These are phyloP conservation scores for Boletus pseudopeckii DNA, from an alignment of 768 basidiomycete species.

Conservation along the genomic window DNA sequence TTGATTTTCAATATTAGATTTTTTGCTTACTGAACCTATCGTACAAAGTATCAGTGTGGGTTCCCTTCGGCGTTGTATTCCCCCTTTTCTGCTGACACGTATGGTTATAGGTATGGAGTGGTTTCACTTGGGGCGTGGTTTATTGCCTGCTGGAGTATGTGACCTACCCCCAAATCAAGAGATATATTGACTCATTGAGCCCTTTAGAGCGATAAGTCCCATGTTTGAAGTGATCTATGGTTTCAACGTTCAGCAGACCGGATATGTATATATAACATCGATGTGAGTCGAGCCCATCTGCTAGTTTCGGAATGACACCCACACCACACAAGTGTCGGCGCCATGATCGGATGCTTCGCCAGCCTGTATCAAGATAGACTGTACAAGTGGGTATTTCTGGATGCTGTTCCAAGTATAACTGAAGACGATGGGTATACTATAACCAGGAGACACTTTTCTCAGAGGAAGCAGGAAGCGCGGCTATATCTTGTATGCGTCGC, in stretches of 20 bases:
- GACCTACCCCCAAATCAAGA: background rate
- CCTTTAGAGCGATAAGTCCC: conserved; percentile 48
- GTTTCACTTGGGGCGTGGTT: conserved; percentile 72
- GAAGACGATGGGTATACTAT: conserved; percentile 15
- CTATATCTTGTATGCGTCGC: conserved; percentile 54
- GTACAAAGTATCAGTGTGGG: conserved; percentile 69
- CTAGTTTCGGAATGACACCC: background rate
- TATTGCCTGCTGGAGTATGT: conserved; percentile 61
- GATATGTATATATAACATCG: conserved; percentile 53
- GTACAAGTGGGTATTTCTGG: conserved; percentile 37
- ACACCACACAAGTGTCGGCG: conserved; percentile 44
- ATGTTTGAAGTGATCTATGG: conserved; percentile 55
- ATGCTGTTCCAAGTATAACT: conserved; percentile 8
- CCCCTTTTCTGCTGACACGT: background rate
- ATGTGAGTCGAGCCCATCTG: conserved; percentile 35
- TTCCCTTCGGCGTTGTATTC: background rate
- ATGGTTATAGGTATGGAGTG: conserved; percentile 52
- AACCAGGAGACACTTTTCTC: conserved; percentile 17
- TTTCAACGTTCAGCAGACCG: conserved; percentile 58
- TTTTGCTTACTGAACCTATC: conserved; percentile 52
- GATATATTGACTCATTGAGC: background rate
- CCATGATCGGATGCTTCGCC: conserved; percentile 40
- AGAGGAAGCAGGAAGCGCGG: conserved; percentile 52
- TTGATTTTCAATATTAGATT: conserved; percentile 9
- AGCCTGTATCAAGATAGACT: conserved; percentile 49